Evolutionary conservation across 352 stramenopile genomes (phyloP), one percentile per base, ranked within the genome.

Genomic region (Phytophthora capsici): DNA sequence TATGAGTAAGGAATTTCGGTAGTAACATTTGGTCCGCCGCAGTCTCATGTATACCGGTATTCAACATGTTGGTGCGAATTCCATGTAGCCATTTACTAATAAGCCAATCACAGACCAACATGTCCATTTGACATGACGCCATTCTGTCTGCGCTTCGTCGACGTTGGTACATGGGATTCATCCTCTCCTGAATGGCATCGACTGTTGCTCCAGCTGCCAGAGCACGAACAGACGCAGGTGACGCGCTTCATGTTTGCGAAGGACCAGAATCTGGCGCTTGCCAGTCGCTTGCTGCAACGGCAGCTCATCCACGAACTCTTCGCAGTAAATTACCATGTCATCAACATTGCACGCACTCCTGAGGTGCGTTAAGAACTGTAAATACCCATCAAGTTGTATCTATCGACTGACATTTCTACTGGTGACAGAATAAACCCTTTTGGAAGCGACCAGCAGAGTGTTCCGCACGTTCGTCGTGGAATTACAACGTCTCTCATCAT

Each of bases 401-500:
- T 8, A 41, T 14, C 20, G 1, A 32, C n/a, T 57, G 19, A 32
- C 20, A 47, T 36, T n/a, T 0, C 23, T 34, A 22, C 13, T 44
- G n/a, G 3, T 57, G 38, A 16, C 52, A 90, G 80, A 75, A 76
- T 44, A 94, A 94, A 61, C 84, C 84, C 12, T 92, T 74, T 34
- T 92, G 79, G 82, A 67, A 49, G 9, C 70, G 69, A 8, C 9
- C 41, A 25, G 47, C n/a, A 14, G 2, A 10, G 0, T 62, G n/a
- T 20, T 9, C 1, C 2, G 28, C 73, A 10, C 53, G 66, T 44
- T 20, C 47, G 25, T 57, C 32, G 14, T 94, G 86, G 84, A 94
- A 94, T 57, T 94, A 85, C 70, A 94, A 93, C 41, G 84, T 91
- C 22, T 94, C 86, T 5, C 86, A 94, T 47, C 82, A 94, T 34